Conservation (phyloP, 1,284 basidiomycete genomes). For the Gymnopus androsaceus region DNA sequence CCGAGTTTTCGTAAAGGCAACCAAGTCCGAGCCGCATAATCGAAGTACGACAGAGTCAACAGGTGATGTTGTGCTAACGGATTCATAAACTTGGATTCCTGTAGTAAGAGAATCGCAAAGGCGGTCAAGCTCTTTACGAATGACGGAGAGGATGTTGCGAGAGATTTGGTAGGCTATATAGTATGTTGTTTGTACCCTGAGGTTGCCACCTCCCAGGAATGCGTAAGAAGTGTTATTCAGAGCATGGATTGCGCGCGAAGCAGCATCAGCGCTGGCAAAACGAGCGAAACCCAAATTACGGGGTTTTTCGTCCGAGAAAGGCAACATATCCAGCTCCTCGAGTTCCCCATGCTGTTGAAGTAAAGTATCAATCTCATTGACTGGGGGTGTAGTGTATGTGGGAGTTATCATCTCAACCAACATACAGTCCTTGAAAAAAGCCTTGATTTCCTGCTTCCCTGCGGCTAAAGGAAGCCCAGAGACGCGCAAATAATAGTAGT, state of each 20-base stretch:
- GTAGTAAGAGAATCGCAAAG: neutral
- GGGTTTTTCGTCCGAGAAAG: conserved; percentile 26
- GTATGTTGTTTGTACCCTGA: conserved; percentile 36
- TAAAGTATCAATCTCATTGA: conserved; percentile 31
- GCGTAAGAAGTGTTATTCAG: conserved; percentile 30
- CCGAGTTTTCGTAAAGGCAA: conserved; percentile 37
- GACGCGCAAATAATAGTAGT: conserved; percentile 38
- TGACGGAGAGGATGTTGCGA: neutral
- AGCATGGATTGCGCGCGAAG: conserved; percentile 26
- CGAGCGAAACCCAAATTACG: conserved; percentile 38
- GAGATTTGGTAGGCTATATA: conserved; percentile 16
- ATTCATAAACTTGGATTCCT: conserved; percentile 6
- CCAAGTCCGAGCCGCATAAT: conserved; percentile 37
- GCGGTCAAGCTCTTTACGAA: neutral
- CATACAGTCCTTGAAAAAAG: conserved; percentile 30
- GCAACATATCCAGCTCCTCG: conserved; percentile 31
- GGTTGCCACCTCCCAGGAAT: conserved; percentile 33
- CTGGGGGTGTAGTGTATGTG: conserved; percentile 33
- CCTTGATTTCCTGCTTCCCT: conserved; percentile 30
- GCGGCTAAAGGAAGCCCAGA: conserved; percentile 35
- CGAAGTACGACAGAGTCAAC: conserved; percentile 29
- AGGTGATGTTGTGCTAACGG: neutral
- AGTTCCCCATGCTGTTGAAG: conserved; percentile 33
- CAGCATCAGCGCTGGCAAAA: conserved; percentile 30
- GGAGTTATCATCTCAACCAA: conserved; percentile 27